Evolutionary conservation across 768 basidiomycete genomes (phyloP), one percentile per base, ranked within the genome.

Genomic region (Cyclocybe cylindracea): DNA sequence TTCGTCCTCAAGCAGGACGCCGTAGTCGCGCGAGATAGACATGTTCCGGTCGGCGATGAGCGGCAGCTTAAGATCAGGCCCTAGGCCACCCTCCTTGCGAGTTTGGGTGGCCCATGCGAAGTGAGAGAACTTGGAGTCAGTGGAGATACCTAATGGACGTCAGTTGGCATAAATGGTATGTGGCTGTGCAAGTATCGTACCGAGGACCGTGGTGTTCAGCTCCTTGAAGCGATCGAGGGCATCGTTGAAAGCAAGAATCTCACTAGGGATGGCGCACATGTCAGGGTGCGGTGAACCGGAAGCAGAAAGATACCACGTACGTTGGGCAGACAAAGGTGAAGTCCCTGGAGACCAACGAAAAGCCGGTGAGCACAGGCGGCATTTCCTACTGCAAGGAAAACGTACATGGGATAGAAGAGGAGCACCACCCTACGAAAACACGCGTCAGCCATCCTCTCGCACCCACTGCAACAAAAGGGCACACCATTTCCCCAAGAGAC

Each of bases 281-380:
- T n/a, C 24, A 43, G 24, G 10, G 7, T 7, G 13, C 19, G 29
- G 24, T 36, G n/a, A 11, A 10, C 35, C 24, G 18, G 42, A 43
- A 35, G 16, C 10, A 50, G 39, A 45, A 35, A 44, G 14, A 42
- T 38, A 43, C 44, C 38, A 57, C 69, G 63, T 59, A 79, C 77
- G 93, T 94, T n/a, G 92, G 92, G 73, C 92, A 95, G 61, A 91
- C 89, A 59, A 90, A 91, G 36, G 91, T 91, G 70, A 91, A 92
- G 64, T 90, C 89, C 77, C 88, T 92, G 55, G 48, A 44, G 38
- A 37, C 19, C 33, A 10, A 60, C 46, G 29, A 16, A 39, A 24
- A 43, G 11, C 37, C 29, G 14, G 10, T 16, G 0, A n/a, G 3
- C 10, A 11, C 38, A 31, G 24, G 34, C 18, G 31, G 29, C 18